phyloP scores from a whole-genome alignment of 768 basidiomycete genomes.

The Epithele typhae region DNA sequence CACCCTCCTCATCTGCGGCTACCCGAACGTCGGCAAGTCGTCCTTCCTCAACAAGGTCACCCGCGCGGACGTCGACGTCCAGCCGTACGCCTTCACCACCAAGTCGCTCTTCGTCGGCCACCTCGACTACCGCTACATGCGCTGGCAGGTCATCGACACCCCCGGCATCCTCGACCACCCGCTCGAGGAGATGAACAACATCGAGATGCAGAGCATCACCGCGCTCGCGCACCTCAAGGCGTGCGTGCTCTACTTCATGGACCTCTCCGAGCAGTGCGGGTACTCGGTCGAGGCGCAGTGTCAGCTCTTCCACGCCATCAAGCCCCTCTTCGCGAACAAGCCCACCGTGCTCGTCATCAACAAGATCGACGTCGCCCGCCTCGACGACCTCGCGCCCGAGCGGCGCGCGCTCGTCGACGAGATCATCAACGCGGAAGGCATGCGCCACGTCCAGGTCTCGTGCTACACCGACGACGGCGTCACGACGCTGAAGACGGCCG shows the following conservation, averaged over 20 bases:
- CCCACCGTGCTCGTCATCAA: conserved; percentile 94
- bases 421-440: conserved; percentile 72
- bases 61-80: conserved; percentile 97
- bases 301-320: conserved; percentile 98
- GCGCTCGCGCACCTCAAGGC: conserved; percentile 94
- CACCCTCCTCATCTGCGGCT: conserved; percentile 96
- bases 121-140: conserved; percentile 97
- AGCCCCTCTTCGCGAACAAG: conserved; percentile 92
- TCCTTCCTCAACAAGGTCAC: conserved; percentile 99
- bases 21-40: conserved; percentile 99
- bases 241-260: conserved; percentile 98
- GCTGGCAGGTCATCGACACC: conserved; percentile 99
- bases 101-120: conserved; percentile 98
- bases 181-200: conserved; percentile 99
- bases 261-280: conserved; percentile 96
- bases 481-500: conserved; percentile 92
- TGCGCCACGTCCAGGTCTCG: conserved; percentile 79
- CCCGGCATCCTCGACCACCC: conserved; percentile 98
- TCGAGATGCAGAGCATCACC: conserved; percentile 99
- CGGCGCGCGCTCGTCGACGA: conserved; percentile 79
- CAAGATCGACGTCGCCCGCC: conserved; percentile 91
- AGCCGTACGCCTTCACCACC: conserved; percentile 99
- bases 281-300: conserved; percentile 98
- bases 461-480: conserved; percentile 97
- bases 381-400: conserved; percentile 78